phyloP scores from a whole-genome alignment of 352 stramenopile species.

The Thraustotheca clavata region DNA sequence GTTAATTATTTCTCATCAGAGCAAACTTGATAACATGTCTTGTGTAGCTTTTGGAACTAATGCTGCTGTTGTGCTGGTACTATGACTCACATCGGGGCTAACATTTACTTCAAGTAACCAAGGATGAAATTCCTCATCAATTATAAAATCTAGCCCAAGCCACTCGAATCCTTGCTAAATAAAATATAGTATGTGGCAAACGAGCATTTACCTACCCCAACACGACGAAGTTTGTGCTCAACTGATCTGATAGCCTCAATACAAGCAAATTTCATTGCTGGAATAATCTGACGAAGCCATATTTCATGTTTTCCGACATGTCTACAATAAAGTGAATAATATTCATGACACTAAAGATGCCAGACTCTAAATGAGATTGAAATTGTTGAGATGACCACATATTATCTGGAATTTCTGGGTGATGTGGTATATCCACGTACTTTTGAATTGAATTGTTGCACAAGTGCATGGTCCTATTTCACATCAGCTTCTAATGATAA shows the following conservation, averaged over 20 bases:
- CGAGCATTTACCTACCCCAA: conserved; percentile 32
- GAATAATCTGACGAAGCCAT: conserved; percentile 39
- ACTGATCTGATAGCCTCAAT: conserved; percentile 33
- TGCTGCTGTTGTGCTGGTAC: conserved; percentile 40
- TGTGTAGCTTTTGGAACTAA: conserved; percentile 45
- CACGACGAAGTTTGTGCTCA: conserved; percentile 32
- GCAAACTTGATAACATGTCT: conserved; percentile 40
- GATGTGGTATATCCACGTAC: conserved; percentile 22
- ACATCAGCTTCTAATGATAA: background rate
- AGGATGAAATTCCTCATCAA: conserved; percentile 42
- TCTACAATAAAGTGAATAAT: conserved; percentile 13
- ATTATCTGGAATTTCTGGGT: background rate
- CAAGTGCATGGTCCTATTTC: conserved; percentile 44
- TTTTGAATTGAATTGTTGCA: conserved; percentile 85
- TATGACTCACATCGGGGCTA: conserved; percentile 80
- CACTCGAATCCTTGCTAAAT: conserved; percentile 68
- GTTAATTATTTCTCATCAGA: background rate
- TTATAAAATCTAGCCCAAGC: conserved; percentile 77
- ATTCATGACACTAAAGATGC: background rate
- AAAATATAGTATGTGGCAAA: background rate
- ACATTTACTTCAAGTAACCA: conserved; percentile 86
- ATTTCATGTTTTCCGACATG: conserved; percentile 33
- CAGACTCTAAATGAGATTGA: conserved; percentile 31
- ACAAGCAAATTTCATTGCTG: conserved; percentile 48
- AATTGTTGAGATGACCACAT: conserved; percentile 63